Base-by-base conservation (phyloP, 805 yeast species). In the Candida insectalens region DNA sequence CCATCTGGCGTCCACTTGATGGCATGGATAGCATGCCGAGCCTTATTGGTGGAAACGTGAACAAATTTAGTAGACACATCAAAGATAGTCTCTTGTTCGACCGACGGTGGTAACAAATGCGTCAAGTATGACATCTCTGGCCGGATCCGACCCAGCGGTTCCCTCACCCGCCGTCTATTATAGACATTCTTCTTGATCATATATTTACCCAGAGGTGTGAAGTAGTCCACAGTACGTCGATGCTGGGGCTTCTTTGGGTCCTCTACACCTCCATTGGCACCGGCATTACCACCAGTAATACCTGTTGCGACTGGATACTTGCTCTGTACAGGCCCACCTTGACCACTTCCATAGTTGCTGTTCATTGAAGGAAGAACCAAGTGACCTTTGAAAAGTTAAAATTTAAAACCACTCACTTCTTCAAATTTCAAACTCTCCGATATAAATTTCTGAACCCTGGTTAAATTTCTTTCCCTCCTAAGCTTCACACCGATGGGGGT, bases 1-100 rank as follows among this genome's bases (percentile, higher is more conserved):
- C 96, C 97, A 46, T 87, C 96, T 0, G 97, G 97, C 0, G 98
- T 92, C 95, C 96, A 89, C 53, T 72, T 75, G n/a, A 84, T 77
- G 2, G 88, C 78, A 46, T 84, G 83, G 34, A 88, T 84, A 3
- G 94, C 83, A 60, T 89, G 96, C 49, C 82, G 79, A 8, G 87
- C 84, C 57, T 92, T 92, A 60, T 89, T 92, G 14, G 92, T 77
- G 38, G 94, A 78, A 32, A 88, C 69, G 60, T 89, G 97, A 4
- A 85, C 92, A 54, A 89, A 87, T 49, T 87, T 87, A 19, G 83
- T 71, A 32, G 78, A 76, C 7, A 77, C 53, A 49, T 87, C 87
- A 38, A 80, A 61, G 1, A 74, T 59, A 0, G 78, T 73, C 14
- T 56, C 55, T 22, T 63, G 60, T 8, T 55, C 48, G 27, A 59